phyloP scores from a whole-genome alignment of 257 asterid species.

The Thymus quinquecostatus region DNA sequence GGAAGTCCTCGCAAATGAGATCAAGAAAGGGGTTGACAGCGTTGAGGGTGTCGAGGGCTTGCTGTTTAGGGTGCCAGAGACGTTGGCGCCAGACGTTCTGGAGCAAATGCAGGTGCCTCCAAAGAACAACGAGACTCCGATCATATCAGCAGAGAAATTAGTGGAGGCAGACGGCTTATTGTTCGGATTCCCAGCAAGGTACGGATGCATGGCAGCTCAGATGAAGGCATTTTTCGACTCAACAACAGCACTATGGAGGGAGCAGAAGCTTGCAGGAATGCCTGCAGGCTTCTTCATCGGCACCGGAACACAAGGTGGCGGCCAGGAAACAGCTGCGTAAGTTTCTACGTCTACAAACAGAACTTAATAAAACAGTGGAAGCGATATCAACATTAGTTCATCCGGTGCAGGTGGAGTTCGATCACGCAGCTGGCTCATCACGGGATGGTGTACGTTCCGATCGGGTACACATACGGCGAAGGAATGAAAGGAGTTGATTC shows the following conservation, averaged over 20 bases:
- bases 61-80: conserved; percentile 58
- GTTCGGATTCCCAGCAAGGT: conserved; percentile 65
- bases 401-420: conserved; percentile 57
- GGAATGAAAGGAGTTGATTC: conserved; percentile 51
- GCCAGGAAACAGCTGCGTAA: conserved; percentile 69
- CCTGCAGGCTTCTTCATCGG: conserved; percentile 65
- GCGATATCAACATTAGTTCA: too few relatives aligned
- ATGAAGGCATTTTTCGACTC: conserved; percentile 67
- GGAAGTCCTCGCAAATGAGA: conserved; percentile 53
- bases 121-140: conserved; percentile 43
- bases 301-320: conserved; percentile 70
- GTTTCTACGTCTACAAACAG: not conserved
- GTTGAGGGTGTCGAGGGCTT: conserved; percentile 58
- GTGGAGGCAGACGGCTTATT: conserved; percentile 57
- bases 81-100: conserved; percentile 39
- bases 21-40: conserved; percentile 56
- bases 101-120: conserved; percentile 52
- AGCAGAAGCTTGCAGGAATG: conserved; percentile 60
- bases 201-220: conserved; percentile 58
- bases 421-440: conserved; percentile 67
- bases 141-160: conserved; percentile 44
- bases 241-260: conserved; percentile 50
- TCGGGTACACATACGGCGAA: conserved; percentile 66
- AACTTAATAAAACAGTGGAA: too few relatives aligned
- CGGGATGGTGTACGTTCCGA: conserved; percentile 64